Conservation (phyloP, 2,329 filamentous ascomycete species). For the Lecanosticta acicola region DNA sequence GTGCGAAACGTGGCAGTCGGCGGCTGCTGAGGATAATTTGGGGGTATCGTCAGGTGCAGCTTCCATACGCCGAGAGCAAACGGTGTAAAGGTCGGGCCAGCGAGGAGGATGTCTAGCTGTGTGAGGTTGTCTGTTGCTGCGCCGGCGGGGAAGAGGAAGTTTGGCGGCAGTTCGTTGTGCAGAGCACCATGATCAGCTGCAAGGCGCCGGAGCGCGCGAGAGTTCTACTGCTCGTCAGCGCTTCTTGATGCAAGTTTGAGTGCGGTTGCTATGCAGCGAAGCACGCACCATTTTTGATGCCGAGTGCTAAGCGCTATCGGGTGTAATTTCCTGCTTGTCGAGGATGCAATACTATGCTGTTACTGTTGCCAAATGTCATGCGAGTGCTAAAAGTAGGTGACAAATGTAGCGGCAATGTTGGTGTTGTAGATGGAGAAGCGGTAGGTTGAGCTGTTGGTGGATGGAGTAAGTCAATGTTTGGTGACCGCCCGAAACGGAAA, state of each 20-base stretch:
- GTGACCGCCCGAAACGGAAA: not conserved
- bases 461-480: not conserved
- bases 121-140: conserved; percentile 49
- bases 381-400: conserved; percentile 3
- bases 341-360: not conserved
- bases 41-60: conserved; percentile 55
- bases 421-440: not conserved
- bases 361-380: conserved; percentile 2
- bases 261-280: not conserved
- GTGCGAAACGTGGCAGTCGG: conserved; percentile 57
- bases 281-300: conserved; percentile 5
- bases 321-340: not conserved
- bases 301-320: not conserved
- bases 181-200: conserved; percentile 55
- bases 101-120: conserved; percentile 52
- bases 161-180: conserved; percentile 53
- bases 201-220: conserved; percentile 51
- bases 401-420: not conserved
- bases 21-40: conserved; percentile 48
- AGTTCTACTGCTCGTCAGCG: conserved; percentile 35
- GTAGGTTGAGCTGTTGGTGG: no score
- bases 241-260: not conserved
- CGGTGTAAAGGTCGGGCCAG: conserved; percentile 55
- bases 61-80: conserved; percentile 56
- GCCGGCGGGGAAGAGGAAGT: conserved; percentile 53